These are phyloP conservation scores for Metarhizium anisopliae DNA, from an alignment of 2,329 filamentous ascomycete genomes.

Conservation along the genomic window DNA sequence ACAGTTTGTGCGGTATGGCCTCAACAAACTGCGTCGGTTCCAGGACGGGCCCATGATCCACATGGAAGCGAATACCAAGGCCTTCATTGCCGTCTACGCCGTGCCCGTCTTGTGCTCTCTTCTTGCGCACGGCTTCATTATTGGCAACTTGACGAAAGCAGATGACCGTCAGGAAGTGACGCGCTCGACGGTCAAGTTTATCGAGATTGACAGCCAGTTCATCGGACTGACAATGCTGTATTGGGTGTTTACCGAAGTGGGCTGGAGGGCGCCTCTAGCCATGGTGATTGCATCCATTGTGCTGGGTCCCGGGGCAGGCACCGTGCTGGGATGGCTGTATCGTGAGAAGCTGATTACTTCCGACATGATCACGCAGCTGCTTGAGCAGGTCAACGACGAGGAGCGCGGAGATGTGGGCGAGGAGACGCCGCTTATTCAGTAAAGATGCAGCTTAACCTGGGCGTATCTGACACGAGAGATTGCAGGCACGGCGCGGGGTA, in stretches of 20 bases:
- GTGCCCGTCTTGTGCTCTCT: constrained; percentile 35
- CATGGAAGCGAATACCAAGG: constrained; percentile 31
- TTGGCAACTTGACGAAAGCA: constrained; percentile 27
- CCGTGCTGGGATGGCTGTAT: constrained; percentile 30
- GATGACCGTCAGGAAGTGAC: constrained; percentile 43
- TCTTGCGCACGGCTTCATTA: constrained; percentile 30
- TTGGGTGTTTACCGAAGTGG: constrained; percentile 44
- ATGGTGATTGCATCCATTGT: constrained; percentile 20
- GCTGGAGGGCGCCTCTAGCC: constrained; percentile 29
- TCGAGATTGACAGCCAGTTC: constrained; percentile 38
- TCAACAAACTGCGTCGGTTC: constrained; percentile 16
- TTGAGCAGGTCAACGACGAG: constrained; percentile 9
- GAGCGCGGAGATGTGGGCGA: constrained; percentile 15
- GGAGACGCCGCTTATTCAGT: constrained; percentile 24
- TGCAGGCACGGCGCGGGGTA: neutral
- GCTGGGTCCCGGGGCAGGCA: constrained; percentile 29
- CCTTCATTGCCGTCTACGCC: constrained; percentile 33
- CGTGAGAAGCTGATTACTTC: constrained; percentile 24
- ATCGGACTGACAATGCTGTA: constrained; percentile 40
- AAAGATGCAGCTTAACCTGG: neutral
- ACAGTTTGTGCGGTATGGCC: constrained; percentile 21
- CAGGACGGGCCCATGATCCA: constrained; percentile 25
- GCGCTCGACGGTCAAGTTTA: constrained; percentile 33
- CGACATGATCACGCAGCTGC: constrained; percentile 12
- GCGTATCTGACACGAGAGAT: neutral